A percentile compares a stretch with the other conserved stretches of the same genome.
Evolutionary conservation across 2,329 filamentous ascomycete genomes (phyloP).

Genomic region (Arthrobotrys megalospora): DNA sequence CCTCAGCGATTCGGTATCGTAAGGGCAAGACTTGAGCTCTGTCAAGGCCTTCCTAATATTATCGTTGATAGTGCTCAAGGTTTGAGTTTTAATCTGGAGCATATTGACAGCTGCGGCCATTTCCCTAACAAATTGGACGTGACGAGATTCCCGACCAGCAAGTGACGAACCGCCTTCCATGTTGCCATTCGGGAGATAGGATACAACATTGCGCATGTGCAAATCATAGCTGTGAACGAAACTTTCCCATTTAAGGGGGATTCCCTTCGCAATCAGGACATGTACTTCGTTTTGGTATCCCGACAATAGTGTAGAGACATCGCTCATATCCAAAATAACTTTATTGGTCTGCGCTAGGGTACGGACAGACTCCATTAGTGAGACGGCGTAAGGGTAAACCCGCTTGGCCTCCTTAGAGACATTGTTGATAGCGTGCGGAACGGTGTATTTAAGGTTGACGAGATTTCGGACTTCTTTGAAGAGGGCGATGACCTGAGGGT

Average conservation of each 20-base stretch:
- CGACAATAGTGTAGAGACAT: slow-evolving; percentile 87
- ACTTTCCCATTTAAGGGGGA: slow-evolving; percentile 95
- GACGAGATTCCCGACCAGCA: slow-evolving; percentile 83
- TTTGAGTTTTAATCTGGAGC: slow-evolving; percentile 87
- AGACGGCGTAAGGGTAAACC: slow-evolving; percentile 97
- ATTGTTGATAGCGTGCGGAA: slow-evolving; percentile 93
- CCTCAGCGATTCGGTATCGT: slow-evolving; percentile 84
- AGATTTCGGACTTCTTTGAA: slow-evolving; percentile 99
- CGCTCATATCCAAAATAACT: slow-evolving; percentile 85
- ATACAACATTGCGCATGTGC: slow-evolving; percentile 77
- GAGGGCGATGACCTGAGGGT: slow-evolving; percentile 94
- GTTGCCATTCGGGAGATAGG: slow-evolving; percentile 73
- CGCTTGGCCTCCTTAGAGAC: slow-evolving; percentile 99
- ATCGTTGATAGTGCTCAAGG: slow-evolving; percentile 83
- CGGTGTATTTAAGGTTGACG: slow-evolving; percentile 92
- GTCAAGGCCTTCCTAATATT: slow-evolving; percentile 84
- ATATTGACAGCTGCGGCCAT: slow-evolving; percentile 89
- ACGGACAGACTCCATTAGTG: slow-evolving; percentile 97
- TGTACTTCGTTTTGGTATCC: slow-evolving; percentile 95
- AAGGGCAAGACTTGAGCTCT: slow-evolving; percentile 87
- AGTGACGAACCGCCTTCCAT: slow-evolving; percentile 72
- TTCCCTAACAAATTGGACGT: slow-evolving; percentile 95
- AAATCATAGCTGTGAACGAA: slow-evolving; percentile 98
- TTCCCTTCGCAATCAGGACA: slow-evolving; percentile 83
- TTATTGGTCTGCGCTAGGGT: slow-evolving; percentile 91